A percentile compares a stretch with the other conserved stretches of the same genome.
phyloP scores from a whole-genome alignment of 2,329 filamentous ascomycete species.

The Malbranchea zuffiana region DNA sequence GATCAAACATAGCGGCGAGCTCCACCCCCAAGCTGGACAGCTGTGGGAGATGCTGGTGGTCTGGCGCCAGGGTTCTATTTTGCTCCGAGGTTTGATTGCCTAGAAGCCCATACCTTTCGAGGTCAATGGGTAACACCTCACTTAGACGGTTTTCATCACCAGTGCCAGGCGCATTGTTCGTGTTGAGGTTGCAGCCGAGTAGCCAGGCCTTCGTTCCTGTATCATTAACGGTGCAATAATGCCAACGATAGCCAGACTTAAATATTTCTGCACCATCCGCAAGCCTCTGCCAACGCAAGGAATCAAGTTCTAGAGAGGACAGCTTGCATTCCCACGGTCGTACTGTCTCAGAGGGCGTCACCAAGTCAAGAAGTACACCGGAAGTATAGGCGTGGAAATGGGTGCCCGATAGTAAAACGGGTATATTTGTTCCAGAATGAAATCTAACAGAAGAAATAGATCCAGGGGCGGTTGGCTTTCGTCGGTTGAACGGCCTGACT shows the following conservation, averaged over 20 bases:
- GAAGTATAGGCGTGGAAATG: slow-evolving; percentile 96
- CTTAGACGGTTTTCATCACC: slow-evolving; percentile 85
- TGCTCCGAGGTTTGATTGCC: slow-evolving; percentile 55
- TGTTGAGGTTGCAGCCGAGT: slow-evolving; percentile 77
- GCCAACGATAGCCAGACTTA: slow-evolving; percentile 85
- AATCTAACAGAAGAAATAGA: slow-evolving; percentile 86
- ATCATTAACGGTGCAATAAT: slow-evolving; percentile 93
- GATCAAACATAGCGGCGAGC: slow-evolving; percentile 75
- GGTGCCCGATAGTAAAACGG: slow-evolving; percentile 77
- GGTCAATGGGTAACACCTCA: slow-evolving; percentile 86
- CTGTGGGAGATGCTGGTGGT: slow-evolving; percentile 42
- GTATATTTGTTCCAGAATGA: slow-evolving; percentile 72
- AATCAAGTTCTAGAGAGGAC: slow-evolving; percentile 75
- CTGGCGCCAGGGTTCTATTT: slow-evolving; percentile 40
- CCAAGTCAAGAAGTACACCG: slow-evolving; percentile 83
- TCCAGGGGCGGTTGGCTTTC: slow-evolving; percentile 58
- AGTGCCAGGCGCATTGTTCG: slow-evolving; percentile 53
- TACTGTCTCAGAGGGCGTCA: slow-evolving; percentile 81
- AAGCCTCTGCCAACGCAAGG: slow-evolving; percentile 85
- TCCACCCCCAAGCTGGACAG: slow-evolving; percentile 66
- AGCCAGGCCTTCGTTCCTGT: slow-evolving; percentile 95
- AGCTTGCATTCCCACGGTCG: slow-evolving; percentile 79
- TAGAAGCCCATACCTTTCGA: slow-evolving; percentile 80
- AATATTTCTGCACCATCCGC: slow-evolving; percentile 93
- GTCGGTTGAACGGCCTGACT: slow-evolving; percentile 42